Percentiles rank a stretch among this genome's conserved stretches.
Conservation (phyloP, 345 rosid genomes). For the Ailanthus altissimus region DNA sequence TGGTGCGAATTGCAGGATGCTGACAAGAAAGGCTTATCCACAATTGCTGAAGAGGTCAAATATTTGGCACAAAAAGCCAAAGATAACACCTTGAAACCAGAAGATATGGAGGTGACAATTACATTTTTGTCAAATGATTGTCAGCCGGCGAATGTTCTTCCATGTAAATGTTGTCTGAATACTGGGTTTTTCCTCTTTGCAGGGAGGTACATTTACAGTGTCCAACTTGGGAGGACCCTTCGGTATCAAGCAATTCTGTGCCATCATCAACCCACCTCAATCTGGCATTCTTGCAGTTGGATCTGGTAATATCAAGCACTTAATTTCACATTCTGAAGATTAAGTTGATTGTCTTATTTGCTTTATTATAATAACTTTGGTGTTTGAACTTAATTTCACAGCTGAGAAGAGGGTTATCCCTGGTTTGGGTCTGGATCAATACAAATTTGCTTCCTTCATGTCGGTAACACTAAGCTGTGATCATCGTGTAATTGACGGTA, state of each 20-base stretch:
- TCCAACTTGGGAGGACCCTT: slow-evolving; percentile 99
- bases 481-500: slow-evolving; percentile 98
- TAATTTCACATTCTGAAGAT: background rate
- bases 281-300: slow-evolving; percentile 94
- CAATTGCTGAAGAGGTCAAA: slow-evolving; percentile 80
- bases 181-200: slow-evolving; percentile 27
- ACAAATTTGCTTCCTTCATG: slow-evolving; percentile 78
- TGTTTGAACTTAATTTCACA: slow-evolving; percentile 21
- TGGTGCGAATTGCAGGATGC: slow-evolving; percentile 63
- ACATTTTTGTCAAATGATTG: background rate
- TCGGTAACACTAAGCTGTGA: slow-evolving; percentile 90
- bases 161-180: background rate
- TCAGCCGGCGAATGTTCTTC: background rate
- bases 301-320: slow-evolving; percentile 55
- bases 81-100: slow-evolving; percentile 88
- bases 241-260: slow-evolving; percentile 92
- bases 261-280: slow-evolving; percentile 94
- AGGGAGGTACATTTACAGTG: slow-evolving; percentile 97
- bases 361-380: slow-evolving; percentile 12
- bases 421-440: slow-evolving; percentile 62
- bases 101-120: slow-evolving; percentile 80
- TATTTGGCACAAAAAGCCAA: slow-evolving; percentile 84
- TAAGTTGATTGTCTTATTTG: background rate
- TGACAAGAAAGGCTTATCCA: slow-evolving; percentile 89
- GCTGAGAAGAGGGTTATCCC: slow-evolving; percentile 93